Evolutionary conservation across 495 filamentous ascomycete genomes (phyloP).

Genomic region (Amorphotheca resinae): DNA sequence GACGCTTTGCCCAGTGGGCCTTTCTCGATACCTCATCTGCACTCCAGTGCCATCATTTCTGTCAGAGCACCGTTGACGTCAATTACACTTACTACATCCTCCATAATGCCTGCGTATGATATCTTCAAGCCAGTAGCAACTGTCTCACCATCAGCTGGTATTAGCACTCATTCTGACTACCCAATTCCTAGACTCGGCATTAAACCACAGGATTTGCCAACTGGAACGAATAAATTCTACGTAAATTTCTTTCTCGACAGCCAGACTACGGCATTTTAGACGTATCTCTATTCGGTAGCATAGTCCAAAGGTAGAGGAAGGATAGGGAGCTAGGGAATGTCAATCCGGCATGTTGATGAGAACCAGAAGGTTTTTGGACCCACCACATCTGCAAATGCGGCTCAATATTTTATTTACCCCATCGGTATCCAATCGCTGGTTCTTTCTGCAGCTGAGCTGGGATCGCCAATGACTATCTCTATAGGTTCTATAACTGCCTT

Average conservation of each 20-base stretch:
- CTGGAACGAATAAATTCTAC: slow-evolving; percentile 88
- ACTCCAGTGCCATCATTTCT: too few species aligned
- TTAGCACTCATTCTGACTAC: slow-evolving; percentile 35
- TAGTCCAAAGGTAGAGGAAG: slow-evolving; percentile 63
- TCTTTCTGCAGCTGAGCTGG: slow-evolving; percentile 66
- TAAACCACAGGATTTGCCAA: slow-evolving; percentile 34
- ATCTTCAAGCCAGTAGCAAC: slow-evolving; percentile 51
- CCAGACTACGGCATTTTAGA: slow-evolving; percentile 60
- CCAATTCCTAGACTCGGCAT: slow-evolving; percentile 30
- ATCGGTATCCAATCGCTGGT: slow-evolving; percentile 70
- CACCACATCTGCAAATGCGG: slow-evolving; percentile 40
- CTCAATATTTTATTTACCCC: slow-evolving; percentile 67
- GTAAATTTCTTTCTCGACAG: slow-evolving; percentile 72
- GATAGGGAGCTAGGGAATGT: slow-evolving; percentile 61
- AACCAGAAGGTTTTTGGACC: slow-evolving; percentile 51
- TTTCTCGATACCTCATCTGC: too few species aligned
- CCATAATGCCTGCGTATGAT: slow-evolving; percentile 18
- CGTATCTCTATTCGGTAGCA: slow-evolving; percentile 71
- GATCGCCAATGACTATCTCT: slow-evolving; percentile 42
- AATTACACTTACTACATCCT: too few species aligned
- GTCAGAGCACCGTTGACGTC: too few species aligned
- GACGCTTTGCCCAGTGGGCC: too few species aligned
- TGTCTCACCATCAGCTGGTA: slow-evolving; percentile 39
- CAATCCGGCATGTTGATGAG: slow-evolving; percentile 57
- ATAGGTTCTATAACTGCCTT: slow-evolving; percentile 53